A percentile compares a stretch with the other conserved stretches of the same genome.
Conservation (phyloP, 2,329 filamentous ascomycete species). For the Colletotrichum theobromicola region DNA sequence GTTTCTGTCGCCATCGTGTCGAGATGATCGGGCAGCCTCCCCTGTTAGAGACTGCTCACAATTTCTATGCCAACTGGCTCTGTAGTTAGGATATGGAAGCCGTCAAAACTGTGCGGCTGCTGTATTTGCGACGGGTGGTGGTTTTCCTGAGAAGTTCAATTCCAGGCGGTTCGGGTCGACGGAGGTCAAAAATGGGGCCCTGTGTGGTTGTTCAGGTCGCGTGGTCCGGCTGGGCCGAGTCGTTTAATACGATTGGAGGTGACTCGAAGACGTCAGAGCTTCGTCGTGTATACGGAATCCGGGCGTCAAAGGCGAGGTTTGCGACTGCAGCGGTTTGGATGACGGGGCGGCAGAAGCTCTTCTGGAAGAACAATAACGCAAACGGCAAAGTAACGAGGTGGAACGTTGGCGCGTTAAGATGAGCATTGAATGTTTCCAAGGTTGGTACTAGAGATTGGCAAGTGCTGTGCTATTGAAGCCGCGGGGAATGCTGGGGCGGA, state of each 20-base stretch:
- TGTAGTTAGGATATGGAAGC: background rate
- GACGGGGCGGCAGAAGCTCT: background rate
- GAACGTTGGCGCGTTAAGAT: constrained; percentile 20
- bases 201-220: background rate
- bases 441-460: background rate
- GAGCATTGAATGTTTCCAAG: constrained; percentile 23
- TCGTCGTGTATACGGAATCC: background rate
- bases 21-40: background rate
- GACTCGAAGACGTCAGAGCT: background rate
- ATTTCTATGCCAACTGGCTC: background rate
- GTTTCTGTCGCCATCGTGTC: constrained; percentile 10
- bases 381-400: constrained; percentile 15
- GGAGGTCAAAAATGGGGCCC: background rate
- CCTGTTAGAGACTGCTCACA: constrained; percentile 11
- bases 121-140: background rate
- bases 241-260: background rate
- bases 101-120: background rate
- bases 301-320: background rate
- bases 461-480: background rate
- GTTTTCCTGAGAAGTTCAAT: background rate
- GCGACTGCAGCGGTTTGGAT: background rate
- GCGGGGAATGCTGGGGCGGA: constrained; percentile 6
- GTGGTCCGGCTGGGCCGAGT: background rate
- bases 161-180: background rate
- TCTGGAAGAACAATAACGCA: constrained; percentile 6